Percentiles rank a stretch among this genome's conserved stretches.
Evolutionary conservation across 345 rosid genomes (phyloP).

Genomic region (Ceriops decandra): DNA sequence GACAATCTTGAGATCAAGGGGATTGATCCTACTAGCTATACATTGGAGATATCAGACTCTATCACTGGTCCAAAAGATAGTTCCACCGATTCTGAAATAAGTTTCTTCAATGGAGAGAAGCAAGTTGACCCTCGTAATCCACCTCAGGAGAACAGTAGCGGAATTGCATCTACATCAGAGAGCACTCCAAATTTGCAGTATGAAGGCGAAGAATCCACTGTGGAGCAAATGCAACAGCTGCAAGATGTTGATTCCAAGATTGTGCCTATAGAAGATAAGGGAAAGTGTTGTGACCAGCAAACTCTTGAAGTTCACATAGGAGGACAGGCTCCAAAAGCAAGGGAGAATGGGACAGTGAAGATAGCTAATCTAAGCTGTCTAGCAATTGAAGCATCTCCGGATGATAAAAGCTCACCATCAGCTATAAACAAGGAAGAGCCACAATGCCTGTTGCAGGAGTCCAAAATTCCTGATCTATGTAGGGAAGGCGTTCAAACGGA

Average conservation of each 20-base stretch:
- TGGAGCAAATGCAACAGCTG: constrained; percentile 25
- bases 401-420: constrained; percentile 27
- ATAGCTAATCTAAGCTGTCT: constrained; percentile 13
- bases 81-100: constrained; percentile 45
- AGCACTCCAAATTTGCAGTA: constrained; percentile 18
- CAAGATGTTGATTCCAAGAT: constrained; percentile 33
- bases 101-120: constrained; percentile 43
- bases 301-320: constrained; percentile 28
- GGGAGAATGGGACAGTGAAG: constrained; percentile 19
- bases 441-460: constrained; percentile 23
- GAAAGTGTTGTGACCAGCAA: constrained; percentile 19
- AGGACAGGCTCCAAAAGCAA: constrained; percentile 20
- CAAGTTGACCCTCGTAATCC: constrained; percentile 25
- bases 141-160: constrained; percentile 28
- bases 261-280: constrained; percentile 24
- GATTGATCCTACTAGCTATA: constrained; percentile 59
- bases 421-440: constrained; percentile 23
- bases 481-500: constrained; percentile 33
- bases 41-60: constrained; percentile 40
- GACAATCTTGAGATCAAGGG: constrained; percentile 67
- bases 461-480: constrained; percentile 24
- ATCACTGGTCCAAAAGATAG: constrained; percentile 45
- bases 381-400: constrained; percentile 15
- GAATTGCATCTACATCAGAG: constrained; percentile 23
- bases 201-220: constrained; percentile 29